Conservation (phyloP, 768 basidiomycete species). For the Russula emetica region DNA sequence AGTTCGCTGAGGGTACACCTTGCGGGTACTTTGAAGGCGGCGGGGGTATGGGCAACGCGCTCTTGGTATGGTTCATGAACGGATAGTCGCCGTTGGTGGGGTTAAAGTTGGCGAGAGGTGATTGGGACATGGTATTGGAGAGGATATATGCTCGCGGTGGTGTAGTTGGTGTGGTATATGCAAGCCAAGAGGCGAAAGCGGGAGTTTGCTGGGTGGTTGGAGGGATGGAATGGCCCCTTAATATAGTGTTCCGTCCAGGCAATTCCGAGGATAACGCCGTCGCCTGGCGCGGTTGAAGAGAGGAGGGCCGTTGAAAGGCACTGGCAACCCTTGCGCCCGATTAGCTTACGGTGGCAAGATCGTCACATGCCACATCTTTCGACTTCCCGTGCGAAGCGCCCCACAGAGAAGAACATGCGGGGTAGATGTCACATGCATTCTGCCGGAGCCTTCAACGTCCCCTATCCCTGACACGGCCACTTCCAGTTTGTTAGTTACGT, state of each 20-base stretch:
- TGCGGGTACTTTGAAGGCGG: slow-evolving; percentile 47
- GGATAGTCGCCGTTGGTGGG: slow-evolving; percentile 56
- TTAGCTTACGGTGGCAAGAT: slow-evolving; percentile 12
- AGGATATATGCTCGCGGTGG: background rate
- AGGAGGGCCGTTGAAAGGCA: slow-evolving; percentile 6
- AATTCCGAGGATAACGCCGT: slow-evolving; percentile 7
- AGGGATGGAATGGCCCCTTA: slow-evolving; percentile 9
- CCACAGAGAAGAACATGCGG: slow-evolving; percentile 21
- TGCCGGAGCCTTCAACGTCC: background rate
- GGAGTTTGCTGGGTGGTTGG: slow-evolving; percentile 14
- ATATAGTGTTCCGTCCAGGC: slow-evolving; percentile 16
- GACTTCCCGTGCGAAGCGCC: slow-evolving; percentile 8
- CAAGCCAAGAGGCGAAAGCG: slow-evolving; percentile 1
- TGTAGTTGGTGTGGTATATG: background rate
- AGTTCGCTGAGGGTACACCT: slow-evolving; percentile 37
- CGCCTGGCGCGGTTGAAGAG: background rate
- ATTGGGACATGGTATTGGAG: slow-evolving; percentile 31
- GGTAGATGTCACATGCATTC: slow-evolving; percentile 22
- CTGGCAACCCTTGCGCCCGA: slow-evolving; percentile 20
- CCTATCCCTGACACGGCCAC: slow-evolving; percentile 7
- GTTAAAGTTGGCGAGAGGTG: slow-evolving; percentile 41
- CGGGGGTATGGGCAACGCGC: slow-evolving; percentile 39
- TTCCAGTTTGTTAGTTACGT: slow-evolving; percentile 12
- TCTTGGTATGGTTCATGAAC: slow-evolving; percentile 44
- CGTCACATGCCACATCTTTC: slow-evolving; percentile 21